Conservation (phyloP, 345 rosid species). For the Euphorbia tirucalli region DNA sequence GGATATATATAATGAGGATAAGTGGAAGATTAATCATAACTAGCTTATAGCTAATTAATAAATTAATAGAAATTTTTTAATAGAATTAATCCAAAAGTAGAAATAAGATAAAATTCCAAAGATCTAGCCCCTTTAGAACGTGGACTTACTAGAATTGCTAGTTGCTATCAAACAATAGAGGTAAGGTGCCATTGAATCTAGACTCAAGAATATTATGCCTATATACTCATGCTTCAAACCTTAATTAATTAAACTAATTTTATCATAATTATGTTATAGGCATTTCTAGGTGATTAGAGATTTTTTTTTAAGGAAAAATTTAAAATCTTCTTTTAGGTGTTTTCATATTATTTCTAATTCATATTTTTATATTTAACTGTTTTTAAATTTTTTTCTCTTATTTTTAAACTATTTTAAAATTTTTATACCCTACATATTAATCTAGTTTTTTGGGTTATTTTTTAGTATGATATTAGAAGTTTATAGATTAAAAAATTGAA, state of each 20-base stretch:
- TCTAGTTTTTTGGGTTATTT: no score
- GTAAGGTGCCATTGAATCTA: conserved; percentile 39
- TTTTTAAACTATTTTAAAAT: no score
- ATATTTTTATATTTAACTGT: no score
- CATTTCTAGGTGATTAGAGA: background rate
- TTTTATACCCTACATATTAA: no score
- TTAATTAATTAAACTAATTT: no score
- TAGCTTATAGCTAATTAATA: background rate
- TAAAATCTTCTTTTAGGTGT: no score
- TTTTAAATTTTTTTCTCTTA: no score
- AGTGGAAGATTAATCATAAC: background rate
- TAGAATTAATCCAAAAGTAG: background rate
- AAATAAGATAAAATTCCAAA: background rate
- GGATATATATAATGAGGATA: no score
- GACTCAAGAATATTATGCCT: conserved; percentile 32
- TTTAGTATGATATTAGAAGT: no score
- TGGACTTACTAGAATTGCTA: conserved; percentile 20
- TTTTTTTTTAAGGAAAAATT: no score
- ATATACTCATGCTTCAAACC: background rate
- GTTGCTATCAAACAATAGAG: background rate
- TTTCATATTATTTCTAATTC: no score
- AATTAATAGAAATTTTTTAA: conserved; percentile 1
- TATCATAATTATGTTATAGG: background rate
- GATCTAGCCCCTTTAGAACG: conserved; percentile 18
- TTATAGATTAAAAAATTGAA: no score